phyloP scores from a whole-genome alignment of 2,329 filamentous ascomycete species.

The Mollisiaceae sp. region DNA sequence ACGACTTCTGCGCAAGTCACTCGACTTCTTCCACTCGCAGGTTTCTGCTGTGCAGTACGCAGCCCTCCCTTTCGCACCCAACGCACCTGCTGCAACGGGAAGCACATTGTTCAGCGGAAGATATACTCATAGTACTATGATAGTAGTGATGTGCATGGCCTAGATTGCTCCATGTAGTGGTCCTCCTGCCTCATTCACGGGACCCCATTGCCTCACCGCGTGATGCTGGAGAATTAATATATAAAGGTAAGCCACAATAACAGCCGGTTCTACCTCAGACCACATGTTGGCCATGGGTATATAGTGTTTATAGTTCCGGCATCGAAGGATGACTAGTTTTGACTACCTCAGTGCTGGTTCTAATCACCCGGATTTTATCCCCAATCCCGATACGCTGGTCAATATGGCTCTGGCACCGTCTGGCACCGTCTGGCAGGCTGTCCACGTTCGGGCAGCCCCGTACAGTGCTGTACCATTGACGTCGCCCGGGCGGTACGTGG shows the following conservation, averaged over 20 bases:
- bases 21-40: not conserved
- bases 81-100: slow-evolving; percentile 7
- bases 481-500: slow-evolving; percentile 13
- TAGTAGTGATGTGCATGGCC: slow-evolving; percentile 12
- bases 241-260: slow-evolving; percentile 9
- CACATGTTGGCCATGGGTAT: slow-evolving; percentile 11
- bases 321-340: not conserved
- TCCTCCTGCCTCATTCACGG: not conserved
- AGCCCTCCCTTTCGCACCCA: not conserved
- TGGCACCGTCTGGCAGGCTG: slow-evolving; percentile 6
- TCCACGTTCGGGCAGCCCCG: slow-evolving; percentile 16
- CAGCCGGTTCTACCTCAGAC: slow-evolving; percentile 9
- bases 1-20: not conserved
- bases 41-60: not conserved
- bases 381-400: slow-evolving; percentile 16
- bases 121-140: slow-evolving; percentile 6
- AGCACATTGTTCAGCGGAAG: slow-evolving; percentile 2
- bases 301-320: slow-evolving; percentile 9
- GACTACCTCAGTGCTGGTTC: not conserved
- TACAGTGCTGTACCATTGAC: not conserved
- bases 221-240: slow-evolving; percentile 16
- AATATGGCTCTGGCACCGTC: slow-evolving; percentile 18
- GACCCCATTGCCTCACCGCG: slow-evolving; percentile 15
- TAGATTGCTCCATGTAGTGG: slow-evolving; percentile 10
- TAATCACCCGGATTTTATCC: slow-evolving; percentile 22